Conservation (phyloP, 2,329 filamentous ascomycete species). For the Sporothrix schenckii region DNA sequence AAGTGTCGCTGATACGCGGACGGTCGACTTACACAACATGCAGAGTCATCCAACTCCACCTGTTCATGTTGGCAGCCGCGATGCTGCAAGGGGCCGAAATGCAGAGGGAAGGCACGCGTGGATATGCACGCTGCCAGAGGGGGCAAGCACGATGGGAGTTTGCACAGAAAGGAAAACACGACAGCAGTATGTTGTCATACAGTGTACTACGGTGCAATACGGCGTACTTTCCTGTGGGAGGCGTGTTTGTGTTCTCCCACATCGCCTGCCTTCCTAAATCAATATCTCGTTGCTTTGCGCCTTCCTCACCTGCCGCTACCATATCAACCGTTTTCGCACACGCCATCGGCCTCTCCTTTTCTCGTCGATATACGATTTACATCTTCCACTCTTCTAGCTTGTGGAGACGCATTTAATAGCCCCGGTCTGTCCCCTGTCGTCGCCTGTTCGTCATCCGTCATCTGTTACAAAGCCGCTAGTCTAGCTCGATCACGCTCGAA, state of each 20-base stretch:
- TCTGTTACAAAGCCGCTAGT: constrained; percentile 21
- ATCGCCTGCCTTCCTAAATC: neutral
- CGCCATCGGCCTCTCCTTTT: neutral
- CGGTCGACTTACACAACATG: neutral
- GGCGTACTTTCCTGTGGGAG: neutral
- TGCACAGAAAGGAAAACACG: neutral
- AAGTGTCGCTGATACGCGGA: neutral
- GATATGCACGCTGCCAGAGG: constrained; percentile 8
- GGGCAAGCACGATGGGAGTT: neutral
- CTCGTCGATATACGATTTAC: neutral
- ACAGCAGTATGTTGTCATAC: too few species aligned
- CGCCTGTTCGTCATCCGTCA: constrained; percentile 26
- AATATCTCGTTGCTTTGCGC: too few species aligned
- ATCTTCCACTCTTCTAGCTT: neutral
- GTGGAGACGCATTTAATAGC: constrained; percentile 6
- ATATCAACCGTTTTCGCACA: neutral
- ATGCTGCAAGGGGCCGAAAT: constrained; percentile 18
- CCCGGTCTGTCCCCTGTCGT: constrained; percentile 8
- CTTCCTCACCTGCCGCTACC: neutral
- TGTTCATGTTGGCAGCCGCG: constrained; percentile 31
- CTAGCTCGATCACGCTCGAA: constrained; percentile 28
- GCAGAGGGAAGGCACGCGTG: neutral
- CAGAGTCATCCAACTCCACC: constrained; percentile 24
- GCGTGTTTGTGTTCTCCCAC: neutral
- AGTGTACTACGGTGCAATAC: too few species aligned